Evolutionary conservation across 345 rosid species (phyloP), one percentile per base, ranked within the genome.

Genomic region (Gossypium raimondii): DNA sequence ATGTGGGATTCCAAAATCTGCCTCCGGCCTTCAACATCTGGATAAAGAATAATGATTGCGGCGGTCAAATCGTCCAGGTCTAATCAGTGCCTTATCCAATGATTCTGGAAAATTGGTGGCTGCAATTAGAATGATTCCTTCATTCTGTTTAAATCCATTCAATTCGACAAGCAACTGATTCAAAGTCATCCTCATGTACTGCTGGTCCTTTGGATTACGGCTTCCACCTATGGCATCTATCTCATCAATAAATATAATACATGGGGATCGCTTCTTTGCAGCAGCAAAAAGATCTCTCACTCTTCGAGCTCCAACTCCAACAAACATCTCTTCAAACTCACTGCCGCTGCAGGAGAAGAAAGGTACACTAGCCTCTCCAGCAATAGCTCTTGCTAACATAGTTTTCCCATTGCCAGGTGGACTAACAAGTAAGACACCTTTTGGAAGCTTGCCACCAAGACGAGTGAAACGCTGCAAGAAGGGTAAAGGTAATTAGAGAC

Each of bases 291-390:
- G 98, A 84, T 95, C 98, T 81, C 99, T 90, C 52, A 95, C 98
- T 79, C 98, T 86, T 74, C 97, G 84, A 43, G 99, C 99, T 85
- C 99, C 99, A 79, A 91, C 99, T 25, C 98, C 99, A 80, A 95
- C 99, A 85, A 91, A 93, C 97, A 95, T 91, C 86, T 95, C 99
- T 80, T 95, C 99, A 72, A 95, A 95, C 80, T 95, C 99, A 70
- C 99, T 95, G 65, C 99, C 99, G 75, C 99, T 95, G 90, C 98
- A 91, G n/a, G 97, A 95, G 85, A 93, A 95, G 86, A 95, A 95
- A 70, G 99, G 99, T 71, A 93, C 97, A 11, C 67, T 93, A 34
- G 98, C 98, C 88, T 95, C 98, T 61, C 99, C 99, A 45, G 99
- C 99, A 74, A 95, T 93, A 64, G 99, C 97, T 53, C 99, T 93